Percentiles rank a stretch among this genome's conserved stretches.
Conservation (phyloP, 495 filamentous ascomycete species). For the Tuber microsphaerosporum region DNA sequence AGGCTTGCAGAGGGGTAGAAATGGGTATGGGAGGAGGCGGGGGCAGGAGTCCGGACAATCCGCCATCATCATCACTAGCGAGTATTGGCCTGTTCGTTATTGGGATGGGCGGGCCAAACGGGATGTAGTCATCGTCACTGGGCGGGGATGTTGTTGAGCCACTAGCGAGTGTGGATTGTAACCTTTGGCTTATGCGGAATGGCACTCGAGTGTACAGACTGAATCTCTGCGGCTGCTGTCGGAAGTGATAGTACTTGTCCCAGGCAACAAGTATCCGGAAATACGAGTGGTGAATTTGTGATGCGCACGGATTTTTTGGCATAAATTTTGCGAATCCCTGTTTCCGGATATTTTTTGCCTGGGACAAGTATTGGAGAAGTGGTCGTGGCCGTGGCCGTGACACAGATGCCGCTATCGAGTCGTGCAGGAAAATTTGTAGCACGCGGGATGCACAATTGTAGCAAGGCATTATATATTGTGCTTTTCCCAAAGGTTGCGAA, state of each 20-base stretch:
- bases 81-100: neutral
- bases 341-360: too few relatives aligned
- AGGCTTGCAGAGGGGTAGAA: neutral
- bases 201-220: neutral
- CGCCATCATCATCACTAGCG: neutral
- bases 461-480: slow-evolving; percentile 28
- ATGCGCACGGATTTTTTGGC: too few relatives aligned
- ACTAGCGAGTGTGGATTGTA: neutral
- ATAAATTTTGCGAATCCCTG: too few relatives aligned
- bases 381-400: neutral
- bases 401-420: slow-evolving; percentile 2
- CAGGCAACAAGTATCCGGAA: too few relatives aligned
- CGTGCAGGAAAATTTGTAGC: slow-evolving; percentile 28
- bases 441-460: slow-evolving; percentile 25
- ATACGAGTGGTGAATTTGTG: too few relatives aligned
- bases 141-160: neutral
- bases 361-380: too few relatives aligned
- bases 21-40: slow-evolving; percentile 11
- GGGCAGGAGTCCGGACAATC: slow-evolving; percentile 11
- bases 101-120: slow-evolving; percentile 21
- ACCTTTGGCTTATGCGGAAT: neutral
- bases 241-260: neutral
- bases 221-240: neutral
- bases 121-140: slow-evolving; percentile 39
- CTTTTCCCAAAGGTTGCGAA: too few relatives aligned